Evolutionary conservation across 2,329 filamentous ascomycete genomes (phyloP).

Genomic region (Cadophora sp.): DNA sequence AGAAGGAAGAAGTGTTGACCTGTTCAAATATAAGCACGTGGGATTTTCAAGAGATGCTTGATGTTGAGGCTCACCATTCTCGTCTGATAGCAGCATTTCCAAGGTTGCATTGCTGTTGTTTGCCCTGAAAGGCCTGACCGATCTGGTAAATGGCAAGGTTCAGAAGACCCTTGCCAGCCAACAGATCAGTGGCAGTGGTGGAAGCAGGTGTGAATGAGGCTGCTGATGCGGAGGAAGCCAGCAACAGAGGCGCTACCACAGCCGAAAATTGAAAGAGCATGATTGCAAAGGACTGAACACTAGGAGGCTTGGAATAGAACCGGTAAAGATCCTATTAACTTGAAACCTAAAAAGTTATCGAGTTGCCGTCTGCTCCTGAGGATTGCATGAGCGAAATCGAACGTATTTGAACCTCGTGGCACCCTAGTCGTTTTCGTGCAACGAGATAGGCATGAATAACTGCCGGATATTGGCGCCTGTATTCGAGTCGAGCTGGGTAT

Average conservation of each 20-base stretch:
- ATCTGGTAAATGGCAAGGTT: constrained; percentile 44
- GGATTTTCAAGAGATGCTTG: neutral
- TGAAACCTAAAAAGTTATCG: constrained; percentile 20
- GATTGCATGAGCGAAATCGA: constrained; percentile 16
- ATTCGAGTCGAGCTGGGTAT: neutral
- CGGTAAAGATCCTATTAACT: constrained; percentile 18
- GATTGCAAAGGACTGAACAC: neutral
- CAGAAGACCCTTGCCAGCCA: constrained; percentile 45
- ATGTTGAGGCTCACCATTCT: constrained; percentile 49
- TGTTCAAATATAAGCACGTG: constrained; percentile 13
- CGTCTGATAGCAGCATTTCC: constrained; percentile 48
- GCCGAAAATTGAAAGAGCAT: constrained; percentile 33
- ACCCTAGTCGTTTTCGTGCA: neutral
- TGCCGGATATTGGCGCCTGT: constrained; percentile 15
- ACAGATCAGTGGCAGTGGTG: constrained; percentile 40
- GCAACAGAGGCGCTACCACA: constrained; percentile 30
- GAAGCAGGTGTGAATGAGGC: constrained; percentile 32
- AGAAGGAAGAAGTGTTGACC: constrained; percentile 30
- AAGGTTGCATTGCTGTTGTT: constrained; percentile 43
- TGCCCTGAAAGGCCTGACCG: constrained; percentile 21
- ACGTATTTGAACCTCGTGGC: constrained; percentile 30
- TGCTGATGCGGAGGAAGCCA: constrained; percentile 29
- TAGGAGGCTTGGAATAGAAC: constrained; percentile 11
- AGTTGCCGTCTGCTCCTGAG: constrained; percentile 16
- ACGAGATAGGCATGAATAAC: constrained; percentile 12